Percentiles rank a stretch among this genome's conserved stretches.
Conservation (phyloP, 1,284 basidiomycete genomes). For the Papiliotrema laurentii region DNA sequence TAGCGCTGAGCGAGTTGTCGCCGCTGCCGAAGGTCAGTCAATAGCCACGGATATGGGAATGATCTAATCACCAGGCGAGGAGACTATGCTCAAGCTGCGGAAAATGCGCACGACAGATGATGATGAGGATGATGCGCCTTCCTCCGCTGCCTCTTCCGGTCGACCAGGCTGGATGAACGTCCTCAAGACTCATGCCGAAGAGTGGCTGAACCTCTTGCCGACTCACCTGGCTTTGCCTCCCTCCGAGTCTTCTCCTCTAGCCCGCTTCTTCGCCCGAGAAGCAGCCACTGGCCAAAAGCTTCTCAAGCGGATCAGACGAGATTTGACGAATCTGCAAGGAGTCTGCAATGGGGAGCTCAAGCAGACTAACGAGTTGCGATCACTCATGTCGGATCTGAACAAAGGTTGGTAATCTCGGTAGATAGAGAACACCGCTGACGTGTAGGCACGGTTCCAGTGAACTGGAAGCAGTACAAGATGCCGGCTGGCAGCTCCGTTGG, state of each 20-base stretch:
- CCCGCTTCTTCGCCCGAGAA: constrained; percentile 84
- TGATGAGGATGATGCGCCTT: constrained; percentile 56
- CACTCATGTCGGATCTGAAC: constrained; percentile 76
- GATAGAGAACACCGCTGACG: background rate
- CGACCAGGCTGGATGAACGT: constrained; percentile 91
- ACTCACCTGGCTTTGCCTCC: constrained; percentile 34
- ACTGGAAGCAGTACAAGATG: constrained; percentile 87
- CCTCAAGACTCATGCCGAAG: constrained; percentile 69
- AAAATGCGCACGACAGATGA: constrained; percentile 88
- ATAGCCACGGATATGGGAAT: constrained; percentile 1
- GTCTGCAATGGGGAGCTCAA: constrained; percentile 83
- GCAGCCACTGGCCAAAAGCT: constrained; percentile 72
- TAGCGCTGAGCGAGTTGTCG: constrained; percentile 85
- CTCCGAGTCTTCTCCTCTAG: constrained; percentile 61
- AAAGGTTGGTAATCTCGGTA: constrained; percentile 61
- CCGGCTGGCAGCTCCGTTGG: constrained; percentile 72
- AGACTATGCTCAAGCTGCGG: constrained; percentile 74
- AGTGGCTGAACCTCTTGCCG: constrained; percentile 75
- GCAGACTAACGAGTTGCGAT: constrained; percentile 89
- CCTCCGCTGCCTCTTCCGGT: constrained; percentile 59
- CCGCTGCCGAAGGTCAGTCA: constrained; percentile 73
- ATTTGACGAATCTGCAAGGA: constrained; percentile 71
- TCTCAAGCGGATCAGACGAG: constrained; percentile 68
- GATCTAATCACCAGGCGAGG: constrained; percentile 59
- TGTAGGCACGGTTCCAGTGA: constrained; percentile 73